Conservation (phyloP, 345 rosid species). For the Reutealis trisperma region DNA sequence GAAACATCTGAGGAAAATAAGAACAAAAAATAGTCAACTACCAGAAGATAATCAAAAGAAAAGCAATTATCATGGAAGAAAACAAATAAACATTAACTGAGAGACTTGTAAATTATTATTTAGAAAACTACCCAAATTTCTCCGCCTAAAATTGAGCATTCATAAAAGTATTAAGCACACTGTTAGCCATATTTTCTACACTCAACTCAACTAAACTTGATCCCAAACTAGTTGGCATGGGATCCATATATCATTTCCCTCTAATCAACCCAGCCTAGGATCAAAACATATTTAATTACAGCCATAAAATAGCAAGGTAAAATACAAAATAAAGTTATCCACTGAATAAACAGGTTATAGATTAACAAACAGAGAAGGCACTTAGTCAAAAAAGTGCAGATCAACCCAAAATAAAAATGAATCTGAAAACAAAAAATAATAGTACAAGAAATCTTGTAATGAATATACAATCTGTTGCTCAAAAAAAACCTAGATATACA, state of each 20-base stretch:
- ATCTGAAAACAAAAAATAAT: constrained; percentile 1
- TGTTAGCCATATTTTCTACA: not conserved
- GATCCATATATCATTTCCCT: not conserved
- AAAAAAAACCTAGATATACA: not conserved
- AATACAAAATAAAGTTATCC: constrained; percentile 2
- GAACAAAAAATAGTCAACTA: constrained; percentile 13
- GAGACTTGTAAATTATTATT: not conserved
- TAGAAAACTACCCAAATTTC: not conserved
- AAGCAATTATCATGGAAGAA: not conserved
- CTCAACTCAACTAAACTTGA: not conserved
- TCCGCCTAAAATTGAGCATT: not conserved
- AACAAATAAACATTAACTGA: not conserved
- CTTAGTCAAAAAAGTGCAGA: constrained; percentile 5
- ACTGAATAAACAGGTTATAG: not conserved
- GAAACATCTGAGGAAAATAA: constrained; percentile 56
- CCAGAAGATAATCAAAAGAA: not conserved
- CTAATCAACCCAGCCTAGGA: not conserved
- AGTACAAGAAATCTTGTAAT: not conserved
- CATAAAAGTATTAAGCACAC: not conserved
- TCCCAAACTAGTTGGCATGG: not conserved
- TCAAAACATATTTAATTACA: not conserved
- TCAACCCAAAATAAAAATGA: not conserved
- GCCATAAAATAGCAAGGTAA: not conserved
- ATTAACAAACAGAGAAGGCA: not conserved
- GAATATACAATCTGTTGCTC: not conserved